These are phyloP conservation scores for Leishmania turanica DNA, from an alignment of 208 protist species.

Conservation along the genomic window DNA sequence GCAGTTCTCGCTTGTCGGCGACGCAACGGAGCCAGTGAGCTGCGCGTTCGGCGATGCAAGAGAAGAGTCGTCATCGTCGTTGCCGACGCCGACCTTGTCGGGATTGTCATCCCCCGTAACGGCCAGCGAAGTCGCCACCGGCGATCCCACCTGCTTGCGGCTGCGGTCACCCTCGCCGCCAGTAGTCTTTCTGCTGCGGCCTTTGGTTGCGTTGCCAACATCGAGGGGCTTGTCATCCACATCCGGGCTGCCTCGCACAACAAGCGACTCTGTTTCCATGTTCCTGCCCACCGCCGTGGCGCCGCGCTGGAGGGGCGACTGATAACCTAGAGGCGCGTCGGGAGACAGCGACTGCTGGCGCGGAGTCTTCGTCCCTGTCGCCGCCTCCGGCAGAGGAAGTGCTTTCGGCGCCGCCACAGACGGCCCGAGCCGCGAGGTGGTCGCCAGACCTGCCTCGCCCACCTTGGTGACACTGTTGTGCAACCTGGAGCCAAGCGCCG, in stretches of 20 bases:
- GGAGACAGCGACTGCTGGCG: background rate
- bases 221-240: background rate
- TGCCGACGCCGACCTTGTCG: too few relatives aligned
- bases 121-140: background rate
- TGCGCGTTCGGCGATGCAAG: background rate
- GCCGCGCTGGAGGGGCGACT: constrained; percentile 20
- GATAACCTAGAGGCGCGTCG: background rate
- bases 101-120: background rate
- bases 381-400: background rate
- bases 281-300: constrained; percentile 4
- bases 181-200: background rate
- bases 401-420: background rate
- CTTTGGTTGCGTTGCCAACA: background rate
- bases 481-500: background rate
- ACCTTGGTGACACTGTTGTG: too few relatives aligned
- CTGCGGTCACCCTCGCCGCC: background rate
- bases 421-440: background rate
- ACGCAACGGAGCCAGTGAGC: background rate
- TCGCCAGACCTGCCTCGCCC: background rate
- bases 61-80: background rate
- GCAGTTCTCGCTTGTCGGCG: background rate
- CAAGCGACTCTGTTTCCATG: background rate
- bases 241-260: background rate
- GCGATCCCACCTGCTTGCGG: background rate
- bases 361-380: background rate